phyloP scores from a whole-genome alignment of 140 eudicot genomes.

The Flaveria floridana region DNA sequence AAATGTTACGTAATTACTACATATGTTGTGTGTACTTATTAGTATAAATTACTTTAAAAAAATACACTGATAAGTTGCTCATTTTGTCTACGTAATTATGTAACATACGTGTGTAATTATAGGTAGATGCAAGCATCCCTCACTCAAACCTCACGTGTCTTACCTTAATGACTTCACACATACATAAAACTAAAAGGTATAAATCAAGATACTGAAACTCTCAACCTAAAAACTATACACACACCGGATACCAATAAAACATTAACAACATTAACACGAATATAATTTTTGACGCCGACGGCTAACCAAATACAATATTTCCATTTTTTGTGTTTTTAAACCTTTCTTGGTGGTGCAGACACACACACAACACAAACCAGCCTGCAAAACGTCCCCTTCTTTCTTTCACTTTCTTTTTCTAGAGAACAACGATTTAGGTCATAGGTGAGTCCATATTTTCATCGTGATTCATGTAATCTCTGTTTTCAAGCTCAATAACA shows the following conservation, averaged over 20 bases:
- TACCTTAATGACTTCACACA: too few species aligned
- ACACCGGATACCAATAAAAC: neutral
- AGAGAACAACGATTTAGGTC: conserved; percentile 31
- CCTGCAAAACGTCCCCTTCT: conserved; percentile 30
- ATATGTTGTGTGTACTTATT: too few species aligned
- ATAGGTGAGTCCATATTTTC: conserved; percentile 5
- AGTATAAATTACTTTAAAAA: too few species aligned
- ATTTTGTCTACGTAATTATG: too few species aligned
- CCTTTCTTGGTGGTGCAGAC: conserved; percentile 29
- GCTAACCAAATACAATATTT: conserved; percentile 63
- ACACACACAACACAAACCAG: conserved; percentile 25
- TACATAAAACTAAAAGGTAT: too few species aligned
- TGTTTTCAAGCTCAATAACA: neutral
- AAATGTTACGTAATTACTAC: too few species aligned
- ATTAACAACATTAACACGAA: neutral
- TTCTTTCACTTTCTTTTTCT: conserved; percentile 40
- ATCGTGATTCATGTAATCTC: conserved; percentile 27
- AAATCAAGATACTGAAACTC: too few species aligned
- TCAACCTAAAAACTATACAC: too few species aligned
- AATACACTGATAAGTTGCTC: too few species aligned
- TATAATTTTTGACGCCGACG: conserved; percentile 56
- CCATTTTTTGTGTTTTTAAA: conserved; percentile 21
- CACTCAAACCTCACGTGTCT: too few species aligned
- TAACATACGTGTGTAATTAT: too few species aligned
- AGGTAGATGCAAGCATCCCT: too few species aligned